A percentile compares a stretch with the other conserved stretches of the same genome.
Conservation (phyloP, 164 flowering plant genomes). For the Protea cynaroides region DNA sequence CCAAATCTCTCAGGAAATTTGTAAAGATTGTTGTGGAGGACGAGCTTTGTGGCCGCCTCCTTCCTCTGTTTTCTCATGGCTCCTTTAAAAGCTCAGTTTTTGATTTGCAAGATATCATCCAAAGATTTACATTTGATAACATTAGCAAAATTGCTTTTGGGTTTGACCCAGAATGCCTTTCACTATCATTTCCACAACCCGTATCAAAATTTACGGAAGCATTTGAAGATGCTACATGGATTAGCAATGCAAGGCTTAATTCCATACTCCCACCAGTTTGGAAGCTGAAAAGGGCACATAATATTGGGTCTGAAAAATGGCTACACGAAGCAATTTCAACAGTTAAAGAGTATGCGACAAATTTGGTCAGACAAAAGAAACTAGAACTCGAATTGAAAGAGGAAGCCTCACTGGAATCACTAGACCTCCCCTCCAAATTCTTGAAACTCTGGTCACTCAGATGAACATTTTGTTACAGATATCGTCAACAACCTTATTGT, state of each 20-base stretch:
- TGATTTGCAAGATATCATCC: slow-evolving; percentile 52
- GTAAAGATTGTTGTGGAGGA: slow-evolving; percentile 27
- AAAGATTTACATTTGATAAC: slow-evolving; percentile 50
- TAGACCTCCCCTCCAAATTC: no score
- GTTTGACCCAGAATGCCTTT: slow-evolving; percentile 36
- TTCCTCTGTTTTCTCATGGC: slow-evolving; percentile 28
- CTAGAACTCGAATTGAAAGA: no score
- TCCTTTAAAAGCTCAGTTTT: slow-evolving; percentile 20
- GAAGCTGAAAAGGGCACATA: slow-evolving; percentile 25
- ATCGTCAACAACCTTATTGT: no score
- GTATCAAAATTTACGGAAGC: slow-evolving; percentile 23
- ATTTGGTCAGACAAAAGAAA: no score
- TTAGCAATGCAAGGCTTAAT: slow-evolving; percentile 22
- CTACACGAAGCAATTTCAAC: no score
- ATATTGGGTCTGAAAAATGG: slow-evolving; percentile 31
- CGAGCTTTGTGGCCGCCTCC: slow-evolving; percentile 35
- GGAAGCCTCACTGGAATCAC: no score
- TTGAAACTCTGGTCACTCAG: no score
- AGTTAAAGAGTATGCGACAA: no score
- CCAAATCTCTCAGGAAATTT: slow-evolving; percentile 8
- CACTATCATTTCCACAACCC: slow-evolving; percentile 25
- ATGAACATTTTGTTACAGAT: no score
- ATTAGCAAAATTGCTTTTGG: slow-evolving; percentile 52
- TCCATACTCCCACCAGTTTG: slow-evolving; percentile 21
- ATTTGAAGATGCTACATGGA: slow-evolving; percentile 29